Evolutionary conservation across 2,329 filamentous ascomycete species (phyloP), one percentile per base, ranked within the genome.

Genomic region (Ophiostoma australiae): DNA sequence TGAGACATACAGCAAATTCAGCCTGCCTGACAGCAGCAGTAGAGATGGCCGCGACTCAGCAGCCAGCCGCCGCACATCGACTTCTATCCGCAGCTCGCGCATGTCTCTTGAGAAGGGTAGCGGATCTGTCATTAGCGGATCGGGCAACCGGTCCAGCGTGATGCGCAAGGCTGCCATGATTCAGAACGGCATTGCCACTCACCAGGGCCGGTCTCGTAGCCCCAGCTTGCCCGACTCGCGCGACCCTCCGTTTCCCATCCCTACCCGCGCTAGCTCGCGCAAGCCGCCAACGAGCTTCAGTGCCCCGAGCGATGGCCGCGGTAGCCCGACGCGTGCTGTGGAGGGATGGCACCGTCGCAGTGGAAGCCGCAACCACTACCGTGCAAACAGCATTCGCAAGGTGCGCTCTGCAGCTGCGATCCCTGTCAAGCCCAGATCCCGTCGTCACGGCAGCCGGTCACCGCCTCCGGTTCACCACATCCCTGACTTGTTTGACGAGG

Each of bases 221-320:
- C 89, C 90, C 67, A 92, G 85, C 78, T 80, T 88, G 70, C 84
- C 82, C 68, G 92, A 88, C 72, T 82, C 70, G 81, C 72, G 79
- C 39, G 84, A 87, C 69, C 94, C 95, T 37, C 95, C 95, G 0
- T 97, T 97, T 82, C 94, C 95, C 0, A 97, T 99, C 7, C 95
- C 95, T 0, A 90, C 90, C 3, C 86, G 95, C 71, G 91, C 92
- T 39, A 98, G 94, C 80, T 99, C 94, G 6, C 88, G 93, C 72
- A 89, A 90, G 76, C 85, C 90, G 31, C 86, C 88, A 0, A 80
- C 89, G 72, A 90, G 86, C 74, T 82, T 86, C 69, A 93, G 91
- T 77, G 83, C 84, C 2, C 84, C 85, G 0, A 88, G 87, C 73
- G 93, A 97, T 73, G 91, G 91, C 3, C 89, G 89, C 58, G 86